Evolutionary conservation across 805 yeast species (phyloP), one percentile per base, ranked within the genome.

Genomic region (Yarrowia sp.): DNA sequence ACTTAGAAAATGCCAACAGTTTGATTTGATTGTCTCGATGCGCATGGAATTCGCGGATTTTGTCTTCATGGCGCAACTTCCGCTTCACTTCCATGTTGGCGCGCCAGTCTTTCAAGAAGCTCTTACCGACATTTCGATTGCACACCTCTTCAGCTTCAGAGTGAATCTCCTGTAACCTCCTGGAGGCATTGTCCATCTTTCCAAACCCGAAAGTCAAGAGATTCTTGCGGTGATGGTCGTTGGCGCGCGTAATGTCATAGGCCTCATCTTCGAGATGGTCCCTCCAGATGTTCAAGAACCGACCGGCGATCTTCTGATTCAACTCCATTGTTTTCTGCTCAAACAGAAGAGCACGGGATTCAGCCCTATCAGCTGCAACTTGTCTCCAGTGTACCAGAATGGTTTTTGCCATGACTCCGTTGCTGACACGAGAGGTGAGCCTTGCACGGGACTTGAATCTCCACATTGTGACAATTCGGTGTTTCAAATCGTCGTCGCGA

Each of bases 391-490:
- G 41, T 6, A 25, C n/a, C 22, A 51, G 18, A 8, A 51, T 51
- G 13, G 31, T 33, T 7, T 51, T 35, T 4, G 58, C 58, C 41
- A 35, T 51, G 12, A 24, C 32, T 3, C 42, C 58, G 18, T 51
- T 51, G 42, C 35, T 51, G 22, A 51, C 58, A 8, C 58, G 58
- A 10, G 16, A 22, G 7, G 58, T 51, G 24, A 51, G 58, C 35
- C 58, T 33, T 10, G 32, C 58, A 6, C 58, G 58, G 2, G 58
- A 51, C 16, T 51, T 51, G 58, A 51, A 51, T 12, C 58, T 22
- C 58, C 58, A 51, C 58, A 51, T 51, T 4, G 42, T 51, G 7
- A 35, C 27, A 10, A 51, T 51, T 35, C 58, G n/a, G 32, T 24
- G 29, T 5, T n/a, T 51, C 42, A 51, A 19, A 7, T 51, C 58